Conservation (phyloP, 495 filamentous ascomycete species). For the Talaromyces nanjingensis region DNA sequence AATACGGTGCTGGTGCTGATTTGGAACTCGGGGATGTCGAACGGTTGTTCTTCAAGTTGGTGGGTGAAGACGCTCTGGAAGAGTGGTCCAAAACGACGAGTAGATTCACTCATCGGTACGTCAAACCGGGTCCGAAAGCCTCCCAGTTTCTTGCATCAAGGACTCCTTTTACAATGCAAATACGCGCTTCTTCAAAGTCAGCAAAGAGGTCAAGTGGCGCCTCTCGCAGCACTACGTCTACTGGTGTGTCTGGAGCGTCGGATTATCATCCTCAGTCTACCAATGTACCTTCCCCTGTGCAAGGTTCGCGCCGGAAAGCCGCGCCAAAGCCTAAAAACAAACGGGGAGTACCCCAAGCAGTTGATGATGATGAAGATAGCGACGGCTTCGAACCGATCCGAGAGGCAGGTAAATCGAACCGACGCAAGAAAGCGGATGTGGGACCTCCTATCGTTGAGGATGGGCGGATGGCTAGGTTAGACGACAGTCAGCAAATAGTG, state of each 20-base stretch:
- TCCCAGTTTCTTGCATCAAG: constrained; percentile 43
- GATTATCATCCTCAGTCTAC: constrained; percentile 60
- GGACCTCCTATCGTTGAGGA: constrained; percentile 72
- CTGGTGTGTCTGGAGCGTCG: constrained; percentile 21
- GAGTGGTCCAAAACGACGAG: constrained; percentile 52
- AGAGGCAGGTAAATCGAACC: constrained; percentile 28
- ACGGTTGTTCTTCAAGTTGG: constrained; percentile 55
- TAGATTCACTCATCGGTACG: constrained; percentile 54
- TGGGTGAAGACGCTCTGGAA: constrained; percentile 53
- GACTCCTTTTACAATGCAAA: constrained; percentile 49
- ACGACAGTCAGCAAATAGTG: constrained; percentile 54
- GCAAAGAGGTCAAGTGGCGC: constrained; percentile 26
- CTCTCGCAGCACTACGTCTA: not conserved
- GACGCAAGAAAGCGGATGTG: constrained; percentile 32
- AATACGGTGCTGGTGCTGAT: constrained; percentile 48
- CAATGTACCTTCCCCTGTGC: constrained; percentile 76
- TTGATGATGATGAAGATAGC: constrained; percentile 44
- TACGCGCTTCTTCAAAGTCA: constrained; percentile 45
- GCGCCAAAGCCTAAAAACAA: constrained; percentile 27
- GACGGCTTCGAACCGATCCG: constrained; percentile 59
- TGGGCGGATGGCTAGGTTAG: constrained; percentile 50
- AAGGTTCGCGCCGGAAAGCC: constrained; percentile 29
- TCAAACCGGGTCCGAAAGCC: constrained; percentile 49
- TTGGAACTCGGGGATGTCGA: constrained; percentile 56
- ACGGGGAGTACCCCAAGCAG: constrained; percentile 21